Evolutionary conservation across 1,284 basidiomycete genomes (phyloP).

Genomic region (Volvariella surrecta): DNA sequence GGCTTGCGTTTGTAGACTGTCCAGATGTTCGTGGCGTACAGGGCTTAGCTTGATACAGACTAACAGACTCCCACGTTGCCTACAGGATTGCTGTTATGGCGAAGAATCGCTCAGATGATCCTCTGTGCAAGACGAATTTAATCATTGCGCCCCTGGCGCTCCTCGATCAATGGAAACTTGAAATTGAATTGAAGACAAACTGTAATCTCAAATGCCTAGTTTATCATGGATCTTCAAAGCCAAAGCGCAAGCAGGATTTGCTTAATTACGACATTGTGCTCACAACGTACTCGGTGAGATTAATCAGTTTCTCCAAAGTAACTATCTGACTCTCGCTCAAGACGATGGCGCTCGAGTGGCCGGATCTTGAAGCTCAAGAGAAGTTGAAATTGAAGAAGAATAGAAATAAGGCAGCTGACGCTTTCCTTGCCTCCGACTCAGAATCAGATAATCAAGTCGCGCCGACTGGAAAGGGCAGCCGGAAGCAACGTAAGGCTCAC

Average conservation of each 20-base stretch:
- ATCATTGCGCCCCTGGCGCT: conserved; percentile 49
- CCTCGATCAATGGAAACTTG: conserved; percentile 49
- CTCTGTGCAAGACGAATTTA: conserved; percentile 40
- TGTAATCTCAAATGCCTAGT: conserved; percentile 34
- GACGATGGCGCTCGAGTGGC: conserved; percentile 52
- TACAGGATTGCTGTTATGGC: conserved; percentile 38
- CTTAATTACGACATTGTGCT: conserved; percentile 45
- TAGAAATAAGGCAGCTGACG: conserved; percentile 24
- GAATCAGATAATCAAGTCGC: conserved; percentile 25
- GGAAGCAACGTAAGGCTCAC: conserved; percentile 21
- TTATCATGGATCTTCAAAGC: conserved; percentile 48
- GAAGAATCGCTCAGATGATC: conserved; percentile 34
- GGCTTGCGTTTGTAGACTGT: conserved; percentile 27
- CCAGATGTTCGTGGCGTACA: conserved; percentile 30
- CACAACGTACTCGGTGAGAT: conserved; percentile 43
- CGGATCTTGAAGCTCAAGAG: conserved; percentile 37
- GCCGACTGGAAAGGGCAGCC: conserved; percentile 18
- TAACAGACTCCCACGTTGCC: not conserved
- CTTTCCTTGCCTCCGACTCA: conserved; percentile 33
- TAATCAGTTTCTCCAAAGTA: not conserved
- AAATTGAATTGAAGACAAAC: conserved; percentile 48
- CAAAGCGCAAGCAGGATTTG: conserved; percentile 32
- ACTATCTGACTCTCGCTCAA: conserved; percentile 14
- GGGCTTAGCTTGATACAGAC: not conserved
- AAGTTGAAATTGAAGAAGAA: conserved; percentile 33